Base-by-base conservation (phyloP, 306 rosid species). In the Hippophae gyantsensis region DNA sequence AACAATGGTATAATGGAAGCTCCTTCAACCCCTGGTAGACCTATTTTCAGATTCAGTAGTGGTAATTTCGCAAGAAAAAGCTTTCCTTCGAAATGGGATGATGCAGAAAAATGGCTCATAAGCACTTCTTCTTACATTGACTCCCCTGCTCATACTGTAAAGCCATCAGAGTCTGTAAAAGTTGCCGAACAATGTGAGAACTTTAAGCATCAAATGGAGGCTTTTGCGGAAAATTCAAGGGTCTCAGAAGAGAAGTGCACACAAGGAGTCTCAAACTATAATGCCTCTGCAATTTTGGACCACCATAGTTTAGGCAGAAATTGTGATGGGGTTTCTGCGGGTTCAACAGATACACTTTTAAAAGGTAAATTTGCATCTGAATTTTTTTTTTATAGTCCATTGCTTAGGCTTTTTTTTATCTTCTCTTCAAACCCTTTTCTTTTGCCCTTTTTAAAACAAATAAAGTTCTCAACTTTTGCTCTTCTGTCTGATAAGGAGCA, bases 61-160 rank as follows among this genome's bases (percentile, higher is more conserved):
- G 66, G 78, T 42, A 86, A 69, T 65, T 81, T 78, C 73, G 65
- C 86, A 2, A 84, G 97, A 49, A 93, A 89, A 55, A 79, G 54
- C 57, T 78, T 93, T 48, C 99, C 97, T 69, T 93, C 97, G 7
- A 93, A 93, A 56, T 93, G 99, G 99, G 99, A 88, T 66, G 95
- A 93, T 72, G 99, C 99, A 12, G 97, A 93, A 73, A 93, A 93
- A 60, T 93, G 99, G 99, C 90, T 93, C 38, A 81, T 88, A 14
- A 82, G 82, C 60, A 79, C 69, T 51, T 81, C 23, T 1, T 18
- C 97, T 48, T 84, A 93, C 76, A 83, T 84, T 77, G 97, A 79
- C 52, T 86, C 97, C 32, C 89, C 97, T n/a, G 86, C 87, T 66
- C 99, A 82, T 69, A 1, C 60, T 52, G 40, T 65, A 25, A 80